Conservation (phyloP, 352 stramenopile genomes). For the Globisporangium alternatum region DNA sequence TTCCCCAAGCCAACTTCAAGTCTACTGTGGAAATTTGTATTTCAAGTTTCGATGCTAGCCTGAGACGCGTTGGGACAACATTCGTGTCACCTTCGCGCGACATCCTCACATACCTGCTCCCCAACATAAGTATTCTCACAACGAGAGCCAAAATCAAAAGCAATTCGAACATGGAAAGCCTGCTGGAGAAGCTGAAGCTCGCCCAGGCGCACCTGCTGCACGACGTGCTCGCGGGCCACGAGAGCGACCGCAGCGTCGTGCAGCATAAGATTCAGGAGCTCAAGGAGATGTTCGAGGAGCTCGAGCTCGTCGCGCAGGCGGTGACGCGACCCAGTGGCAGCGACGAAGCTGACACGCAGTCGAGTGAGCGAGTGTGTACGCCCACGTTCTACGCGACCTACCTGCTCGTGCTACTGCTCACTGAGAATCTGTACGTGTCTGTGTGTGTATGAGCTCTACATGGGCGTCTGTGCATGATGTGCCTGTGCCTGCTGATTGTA, state of each 20-base stretch:
- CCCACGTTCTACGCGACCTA: conserved; percentile 57
- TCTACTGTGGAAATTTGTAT: no score
- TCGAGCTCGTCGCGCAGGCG: conserved; percentile 53
- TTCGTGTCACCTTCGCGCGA: conserved; percentile 22
- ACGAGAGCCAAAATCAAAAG: not conserved
- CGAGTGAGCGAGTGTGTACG: conserved; percentile 24
- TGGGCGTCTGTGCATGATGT: not conserved
- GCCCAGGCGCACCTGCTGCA: conserved; percentile 41
- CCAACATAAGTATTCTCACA: not conserved
- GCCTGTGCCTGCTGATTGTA: not conserved
- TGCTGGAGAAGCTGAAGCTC: conserved; percentile 39
- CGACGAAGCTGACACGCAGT: not conserved
- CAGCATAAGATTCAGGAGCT: conserved; percentile 28
- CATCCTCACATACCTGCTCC: not conserved
- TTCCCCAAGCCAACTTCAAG: no score
- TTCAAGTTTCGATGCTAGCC: not conserved
- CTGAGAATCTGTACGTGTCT: conserved; percentile 37
- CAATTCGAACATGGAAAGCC: conserved; percentile 36
- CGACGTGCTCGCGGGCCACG: conserved; percentile 22
- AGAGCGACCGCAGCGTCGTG: conserved; percentile 18
- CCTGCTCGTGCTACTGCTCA: conserved; percentile 51
- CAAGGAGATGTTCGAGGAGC: conserved; percentile 41
- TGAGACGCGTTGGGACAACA: not conserved
- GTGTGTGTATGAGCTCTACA: conserved; percentile 9
- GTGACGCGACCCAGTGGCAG: conserved; percentile 9